Evolutionary conservation across 2,329 filamentous ascomycete genomes (phyloP), one percentile per base, ranked within the genome.

Genomic region (Colletotrichum paranaense): DNA sequence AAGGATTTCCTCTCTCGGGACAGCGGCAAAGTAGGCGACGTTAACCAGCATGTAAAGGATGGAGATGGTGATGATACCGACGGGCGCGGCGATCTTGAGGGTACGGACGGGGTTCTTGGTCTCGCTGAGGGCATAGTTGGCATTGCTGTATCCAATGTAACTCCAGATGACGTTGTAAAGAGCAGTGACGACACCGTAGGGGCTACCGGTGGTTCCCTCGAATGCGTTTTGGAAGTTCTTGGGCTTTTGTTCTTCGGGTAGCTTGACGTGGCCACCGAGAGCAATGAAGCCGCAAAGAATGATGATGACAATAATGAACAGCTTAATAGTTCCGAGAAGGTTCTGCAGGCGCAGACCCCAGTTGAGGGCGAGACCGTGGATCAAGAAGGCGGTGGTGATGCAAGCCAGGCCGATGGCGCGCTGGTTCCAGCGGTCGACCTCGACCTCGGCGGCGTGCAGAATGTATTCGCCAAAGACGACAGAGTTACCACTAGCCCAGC

Each of bases 141-240:
- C 91, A 79, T 92, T 93, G 82, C 86, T 89, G 84, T 92, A 92
- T 28, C 92, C 92, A 75, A 92, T 88, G 77, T 91, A 94, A 73
- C 88, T 91, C 88, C 91, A 93, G 77, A 93, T 91, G 74, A 93
- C 91, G 76, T 93, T 93, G 85, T 92, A 93, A 0, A 94, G 82
- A 0, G 92, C 91, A 1, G 90, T 93, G n/a, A 92, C 91, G 42
- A 92, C 86, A 60, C 90, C 90, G 75, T 93, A 93, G 1, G 90
- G 88, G 76, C 88, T 91, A 8, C 89, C 89, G 1, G 89, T 92
- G 5, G 92, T 93, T 9, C 92, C 92, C 59, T 88, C 86, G 75
- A 93, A 94, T 11, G 90, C 88, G 72, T 91, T 86, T 75, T 82
- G 81, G 78, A 93, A 92, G 83, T 91, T 93, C 78, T 91, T 81